Evolutionary conservation across 73 alveolate species (phyloP).

Genomic region (Stentor coeruleus): DNA sequence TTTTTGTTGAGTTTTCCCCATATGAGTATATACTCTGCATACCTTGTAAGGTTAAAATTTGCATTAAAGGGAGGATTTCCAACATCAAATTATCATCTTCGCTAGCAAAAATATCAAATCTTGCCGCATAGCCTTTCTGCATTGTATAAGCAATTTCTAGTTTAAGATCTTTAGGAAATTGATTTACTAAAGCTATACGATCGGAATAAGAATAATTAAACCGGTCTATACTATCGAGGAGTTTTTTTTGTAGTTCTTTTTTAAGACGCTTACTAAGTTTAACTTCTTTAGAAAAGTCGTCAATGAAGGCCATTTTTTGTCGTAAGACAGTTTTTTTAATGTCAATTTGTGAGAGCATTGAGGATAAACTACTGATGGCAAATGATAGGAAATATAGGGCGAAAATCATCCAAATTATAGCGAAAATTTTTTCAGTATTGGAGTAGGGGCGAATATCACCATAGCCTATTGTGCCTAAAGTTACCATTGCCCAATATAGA

Average conservation of each 20-base stretch:
- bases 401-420: slow-evolving; percentile 65
- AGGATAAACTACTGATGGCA: slow-evolving; percentile 64
- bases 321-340: not conserved
- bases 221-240: not conserved
- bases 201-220: not conserved
- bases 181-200: too few species aligned
- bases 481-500: slow-evolving; percentile 57
- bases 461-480: slow-evolving; percentile 69
- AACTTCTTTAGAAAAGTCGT: slow-evolving; percentile 31
- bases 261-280: not conserved
- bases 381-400: slow-evolving; percentile 71
- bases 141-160: not conserved
- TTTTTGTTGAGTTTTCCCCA: not conserved
- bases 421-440: slow-evolving; percentile 38
- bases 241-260: not conserved
- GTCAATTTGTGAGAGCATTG: slow-evolving; percentile 32
- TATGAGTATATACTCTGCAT: not conserved
- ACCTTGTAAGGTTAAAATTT: too few species aligned
- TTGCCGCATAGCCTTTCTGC: not conserved
- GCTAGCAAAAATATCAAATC: not conserved
- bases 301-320: not conserved
- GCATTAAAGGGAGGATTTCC: not conserved
- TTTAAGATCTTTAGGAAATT: not conserved
- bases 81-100: not conserved
- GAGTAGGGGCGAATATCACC: slow-evolving; percentile 63